Evolutionary conservation across 1,284 basidiomycete genomes (phyloP).

Genomic region (Boletus sp.): DNA sequence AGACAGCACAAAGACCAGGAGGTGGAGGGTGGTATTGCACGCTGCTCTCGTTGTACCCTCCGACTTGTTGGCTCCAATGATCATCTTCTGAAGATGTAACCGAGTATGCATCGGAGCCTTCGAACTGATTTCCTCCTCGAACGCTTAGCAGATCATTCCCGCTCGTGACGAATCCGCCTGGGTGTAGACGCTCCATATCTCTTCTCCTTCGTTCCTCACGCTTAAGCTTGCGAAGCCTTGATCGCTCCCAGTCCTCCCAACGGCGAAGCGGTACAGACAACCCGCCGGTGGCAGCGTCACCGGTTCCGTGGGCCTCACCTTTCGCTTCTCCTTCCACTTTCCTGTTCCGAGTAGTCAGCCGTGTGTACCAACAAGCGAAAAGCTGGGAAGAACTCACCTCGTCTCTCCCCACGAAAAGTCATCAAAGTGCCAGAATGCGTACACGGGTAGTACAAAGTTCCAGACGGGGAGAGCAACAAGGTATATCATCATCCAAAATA

Average conservation of each 20-base stretch:
- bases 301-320: slow-evolving; percentile 71
- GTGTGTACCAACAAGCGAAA: slow-evolving; percentile 1
- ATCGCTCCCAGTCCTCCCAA: slow-evolving; percentile 99
- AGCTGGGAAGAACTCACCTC: slow-evolving; percentile 50
- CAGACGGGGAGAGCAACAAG: slow-evolving; percentile 88
- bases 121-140: slow-evolving; percentile 60
- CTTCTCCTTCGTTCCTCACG: slow-evolving; percentile 83
- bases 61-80: slow-evolving; percentile 85
- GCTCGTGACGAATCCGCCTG: slow-evolving; percentile 60
- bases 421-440: slow-evolving; percentile 99
- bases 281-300: slow-evolving; percentile 54
- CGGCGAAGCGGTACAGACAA: slow-evolving; percentile 81
- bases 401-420: slow-evolving; percentile 99
- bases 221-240: slow-evolving; percentile 86
- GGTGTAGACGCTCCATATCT: slow-evolving; percentile 75
- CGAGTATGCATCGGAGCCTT: slow-evolving; percentile 73
- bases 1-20: slow-evolving; percentile 54
- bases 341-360: slow-evolving; percentile 41
- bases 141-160: slow-evolving; percentile 59
- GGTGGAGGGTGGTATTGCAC: slow-evolving; percentile 79
- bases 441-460: slow-evolving; percentile 92
- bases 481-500: slow-evolving; percentile 98
- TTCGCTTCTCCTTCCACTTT: slow-evolving; percentile 91
- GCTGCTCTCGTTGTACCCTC: slow-evolving; percentile 85
- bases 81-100: slow-evolving; percentile 88